These are phyloP conservation scores for Colletotrichum chrysophilum DNA, from an alignment of 2,329 filamentous ascomycete genomes.

Conservation along the genomic window DNA sequence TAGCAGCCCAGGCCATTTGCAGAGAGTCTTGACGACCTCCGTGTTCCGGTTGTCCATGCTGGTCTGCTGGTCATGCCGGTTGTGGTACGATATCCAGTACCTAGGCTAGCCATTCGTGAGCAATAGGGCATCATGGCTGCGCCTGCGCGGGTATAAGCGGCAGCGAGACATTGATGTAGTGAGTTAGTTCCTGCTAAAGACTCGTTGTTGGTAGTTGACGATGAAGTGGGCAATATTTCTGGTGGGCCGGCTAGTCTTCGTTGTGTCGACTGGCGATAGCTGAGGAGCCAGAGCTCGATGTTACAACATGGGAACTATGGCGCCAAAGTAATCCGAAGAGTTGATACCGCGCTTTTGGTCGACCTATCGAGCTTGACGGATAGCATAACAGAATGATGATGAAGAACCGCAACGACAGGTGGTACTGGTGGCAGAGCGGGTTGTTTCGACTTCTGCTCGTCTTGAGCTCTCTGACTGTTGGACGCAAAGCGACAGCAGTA, in stretches of 20 bases:
- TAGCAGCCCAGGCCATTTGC: background rate
- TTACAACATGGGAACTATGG: background rate
- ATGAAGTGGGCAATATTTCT: background rate
- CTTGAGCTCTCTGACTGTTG: background rate
- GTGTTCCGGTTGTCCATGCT: background rate
- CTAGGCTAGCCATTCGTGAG: background rate
- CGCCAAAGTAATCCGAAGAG: background rate
- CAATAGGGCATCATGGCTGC: background rate
- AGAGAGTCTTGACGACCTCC: background rate
- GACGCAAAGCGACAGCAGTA: background rate
- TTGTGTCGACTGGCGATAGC: background rate
- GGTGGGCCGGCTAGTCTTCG: background rate
- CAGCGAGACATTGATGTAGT: background rate
- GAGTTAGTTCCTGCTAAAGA: background rate
- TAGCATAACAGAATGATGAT: background rate
- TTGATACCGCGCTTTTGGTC: accelerated
- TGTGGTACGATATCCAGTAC: background rate
- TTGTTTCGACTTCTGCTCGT: background rate
- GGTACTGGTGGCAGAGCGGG: background rate
- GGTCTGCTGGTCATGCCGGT: background rate
- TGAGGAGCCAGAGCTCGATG: background rate
- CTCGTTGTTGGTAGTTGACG: background rate
- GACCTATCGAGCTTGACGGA: background rate
- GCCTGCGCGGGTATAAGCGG: background rate
- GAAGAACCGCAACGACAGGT: background rate